phyloP scores from a whole-genome alignment of 257 asterid genomes.

The Gentiana straminea region DNA sequence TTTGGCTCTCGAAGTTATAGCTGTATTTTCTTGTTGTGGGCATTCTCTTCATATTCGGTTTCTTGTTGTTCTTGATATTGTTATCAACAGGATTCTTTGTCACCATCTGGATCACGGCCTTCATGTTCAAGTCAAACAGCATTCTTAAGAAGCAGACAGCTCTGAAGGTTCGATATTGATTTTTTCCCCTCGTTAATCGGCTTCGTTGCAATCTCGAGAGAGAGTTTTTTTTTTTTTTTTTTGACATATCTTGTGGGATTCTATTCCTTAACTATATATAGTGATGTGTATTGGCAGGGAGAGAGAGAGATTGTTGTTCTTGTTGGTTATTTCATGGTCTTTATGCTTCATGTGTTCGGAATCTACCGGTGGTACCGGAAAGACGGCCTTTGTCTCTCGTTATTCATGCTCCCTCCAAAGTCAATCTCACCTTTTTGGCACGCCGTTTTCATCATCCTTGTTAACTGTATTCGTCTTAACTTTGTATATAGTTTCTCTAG shows the following conservation, averaged over 20 bases:
- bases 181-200: neutral
- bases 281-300: conserved; percentile 46
- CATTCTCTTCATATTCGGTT: too few species aligned
- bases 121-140: conserved; percentile 79
- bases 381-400: conserved; percentile 58
- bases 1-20: too few species aligned
- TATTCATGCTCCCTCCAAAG: conserved; percentile 76
- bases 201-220: neutral
- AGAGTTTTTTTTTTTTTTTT: neutral
- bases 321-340: conserved; percentile 40
- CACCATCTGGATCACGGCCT: conserved; percentile 49
- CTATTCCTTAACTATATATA: neutral
- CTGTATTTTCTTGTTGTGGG: too few species aligned
- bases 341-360: conserved; percentile 54
- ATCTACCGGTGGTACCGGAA: conserved; percentile 70
- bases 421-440: conserved; percentile 90
- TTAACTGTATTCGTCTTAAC: conserved; percentile 40
- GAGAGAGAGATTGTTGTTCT: conserved; percentile 66
- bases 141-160: conserved; percentile 89
- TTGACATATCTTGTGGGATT: neutral
- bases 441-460: conserved; percentile 62
- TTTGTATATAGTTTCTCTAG: too few species aligned
- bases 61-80: too few species aligned
- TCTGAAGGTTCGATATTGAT: conserved; percentile 52
- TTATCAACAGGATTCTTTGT: too few species aligned